These are phyloP conservation scores for Rhizopogon vulgaris DNA, from an alignment of 768 basidiomycete species.

Conservation along the genomic window DNA sequence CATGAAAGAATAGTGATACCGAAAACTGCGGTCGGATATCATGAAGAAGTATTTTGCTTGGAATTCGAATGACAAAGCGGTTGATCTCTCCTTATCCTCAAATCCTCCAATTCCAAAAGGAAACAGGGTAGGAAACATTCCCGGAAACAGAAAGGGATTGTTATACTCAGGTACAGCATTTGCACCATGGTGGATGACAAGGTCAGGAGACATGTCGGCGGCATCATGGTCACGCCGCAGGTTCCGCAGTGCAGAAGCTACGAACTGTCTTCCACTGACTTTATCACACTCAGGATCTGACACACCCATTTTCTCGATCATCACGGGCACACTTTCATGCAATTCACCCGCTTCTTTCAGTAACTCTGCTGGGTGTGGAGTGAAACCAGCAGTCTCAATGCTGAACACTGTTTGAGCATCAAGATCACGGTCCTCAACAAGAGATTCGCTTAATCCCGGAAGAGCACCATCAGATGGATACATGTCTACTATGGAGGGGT, in stretches of 20 bases:
- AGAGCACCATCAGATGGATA: slow-evolving; percentile 2
- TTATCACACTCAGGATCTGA: slow-evolving; percentile 22
- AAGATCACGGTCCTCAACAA: slow-evolving; percentile 12
- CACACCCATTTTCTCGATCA: slow-evolving; percentile 26
- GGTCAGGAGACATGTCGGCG: slow-evolving; percentile 11
- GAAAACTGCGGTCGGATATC: slow-evolving; percentile 12
- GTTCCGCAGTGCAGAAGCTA: slow-evolving; percentile 20
- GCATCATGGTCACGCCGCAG: not conserved
- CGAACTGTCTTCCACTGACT: slow-evolving; percentile 16
- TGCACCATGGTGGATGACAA: slow-evolving; percentile 15
- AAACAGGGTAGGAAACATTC: slow-evolving; percentile 37
- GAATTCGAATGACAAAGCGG: slow-evolving; percentile 9
- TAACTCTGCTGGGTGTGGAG: slow-evolving; percentile 14
- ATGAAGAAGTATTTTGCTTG: slow-evolving; percentile 21
- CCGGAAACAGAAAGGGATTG: slow-evolving; percentile 30
- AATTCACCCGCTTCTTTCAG: not conserved
- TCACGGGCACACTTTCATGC: not conserved
- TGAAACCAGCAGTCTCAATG: slow-evolving; percentile 22
- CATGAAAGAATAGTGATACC: slow-evolving; percentile 19
- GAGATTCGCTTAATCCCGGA: not conserved
- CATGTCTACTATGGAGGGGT: not conserved
- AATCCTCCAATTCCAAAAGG: slow-evolving; percentile 35
- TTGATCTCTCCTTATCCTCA: slow-evolving; percentile 4
- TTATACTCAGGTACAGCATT: slow-evolving; percentile 24
- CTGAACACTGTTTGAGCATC: slow-evolving; percentile 11